Base-by-base conservation (phyloP, 192 early-diverging fungal genomes). In the Entomortierella lignicola region DNA sequence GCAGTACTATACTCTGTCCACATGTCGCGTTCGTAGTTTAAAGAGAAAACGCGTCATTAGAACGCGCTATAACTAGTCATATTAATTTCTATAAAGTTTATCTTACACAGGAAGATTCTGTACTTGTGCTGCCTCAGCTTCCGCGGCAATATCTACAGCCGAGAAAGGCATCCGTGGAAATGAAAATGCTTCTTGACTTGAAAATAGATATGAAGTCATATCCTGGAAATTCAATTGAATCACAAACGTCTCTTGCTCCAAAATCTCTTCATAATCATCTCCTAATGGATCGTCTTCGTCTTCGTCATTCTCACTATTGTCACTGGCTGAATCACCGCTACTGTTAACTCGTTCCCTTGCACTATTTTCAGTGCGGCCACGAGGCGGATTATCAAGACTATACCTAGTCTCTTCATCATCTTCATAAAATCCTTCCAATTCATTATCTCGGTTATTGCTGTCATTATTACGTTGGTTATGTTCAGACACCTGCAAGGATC, bases 201-300 rank as follows among this genome's bases (percentile, higher is more conserved):
- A 79, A 15, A 79, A 39, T 0, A 79, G 43, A 39, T 79, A 79
- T 48, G 62, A n/a, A 15, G 66, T 11, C 30, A 79, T 10, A 48
- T 79, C 75, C 42, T 57, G 17, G 52, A 79, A 66, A 13, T n/a
- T 34, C 18, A 79, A 30, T 15, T 70, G 67, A 52, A 79, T 34
- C 0, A 79, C 56, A 70, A 79, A 79, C 1, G 67, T 70, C 43
- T 79, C 75, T 20, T 79, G 66, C 18, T 69, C 67, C 4, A 63
- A 29, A 23, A 65, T 37, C 51, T 60, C 67, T 21, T 70, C 67
- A 64, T 69, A 79, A 25, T 79, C 75, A 27, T 79, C 63, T 5
- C 56, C 63, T 21, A 70, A 37, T 37, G 56, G 50, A 42, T 64
- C 53, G 17, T 77, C 73, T 11, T 64, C 60, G 2, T 61, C 63